These are phyloP conservation scores for Aspergillus felis DNA, from an alignment of 2,329 filamentous ascomycete species.

Conservation along the genomic window DNA sequence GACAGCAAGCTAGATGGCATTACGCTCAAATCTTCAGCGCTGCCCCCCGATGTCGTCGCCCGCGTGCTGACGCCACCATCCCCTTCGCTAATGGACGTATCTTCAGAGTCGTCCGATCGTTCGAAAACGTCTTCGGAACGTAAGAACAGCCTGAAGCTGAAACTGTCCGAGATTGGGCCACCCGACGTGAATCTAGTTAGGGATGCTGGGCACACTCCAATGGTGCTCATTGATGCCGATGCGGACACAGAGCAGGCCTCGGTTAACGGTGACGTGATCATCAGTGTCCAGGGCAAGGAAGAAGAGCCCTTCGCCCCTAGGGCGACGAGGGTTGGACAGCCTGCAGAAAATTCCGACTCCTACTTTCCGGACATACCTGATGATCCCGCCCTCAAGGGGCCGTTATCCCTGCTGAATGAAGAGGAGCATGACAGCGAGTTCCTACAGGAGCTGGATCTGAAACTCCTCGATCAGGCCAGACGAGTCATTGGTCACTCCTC, in stretches of 20 bases:
- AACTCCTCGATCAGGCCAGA: slow-evolving; percentile 40
- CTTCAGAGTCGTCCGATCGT: slow-evolving; percentile 21
- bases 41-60: slow-evolving; percentile 41
- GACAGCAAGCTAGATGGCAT: slow-evolving; percentile 46
- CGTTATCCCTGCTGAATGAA: slow-evolving; percentile 41
- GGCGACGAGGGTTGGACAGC: slow-evolving; percentile 28
- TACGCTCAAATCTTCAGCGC: slow-evolving; percentile 43
- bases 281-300: slow-evolving; percentile 6
- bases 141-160: slow-evolving; percentile 30
- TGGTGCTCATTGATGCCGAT: slow-evolving; percentile 38
- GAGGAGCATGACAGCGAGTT: slow-evolving; percentile 39
- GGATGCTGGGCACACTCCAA: slow-evolving; percentile 44
- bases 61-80: slow-evolving; percentile 42
- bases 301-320: slow-evolving; percentile 30
- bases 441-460: slow-evolving; percentile 40
- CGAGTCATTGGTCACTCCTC: slow-evolving; percentile 24
- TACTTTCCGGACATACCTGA: slow-evolving; percentile 41
- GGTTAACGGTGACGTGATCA: slow-evolving; percentile 13
- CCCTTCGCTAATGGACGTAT: slow-evolving; percentile 24
- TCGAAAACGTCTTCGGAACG: slow-evolving; percentile 23
- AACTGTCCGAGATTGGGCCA: slow-evolving; percentile 35
- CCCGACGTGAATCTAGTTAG: slow-evolving; percentile 38
- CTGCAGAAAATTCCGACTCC: slow-evolving; percentile 37
- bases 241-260: slow-evolving; percentile 27
- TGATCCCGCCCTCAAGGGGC: slow-evolving; percentile 42